These are phyloP conservation scores for Ogataea trehaloabstinens DNA, from an alignment of 805 yeast genomes.

Conservation along the genomic window DNA sequence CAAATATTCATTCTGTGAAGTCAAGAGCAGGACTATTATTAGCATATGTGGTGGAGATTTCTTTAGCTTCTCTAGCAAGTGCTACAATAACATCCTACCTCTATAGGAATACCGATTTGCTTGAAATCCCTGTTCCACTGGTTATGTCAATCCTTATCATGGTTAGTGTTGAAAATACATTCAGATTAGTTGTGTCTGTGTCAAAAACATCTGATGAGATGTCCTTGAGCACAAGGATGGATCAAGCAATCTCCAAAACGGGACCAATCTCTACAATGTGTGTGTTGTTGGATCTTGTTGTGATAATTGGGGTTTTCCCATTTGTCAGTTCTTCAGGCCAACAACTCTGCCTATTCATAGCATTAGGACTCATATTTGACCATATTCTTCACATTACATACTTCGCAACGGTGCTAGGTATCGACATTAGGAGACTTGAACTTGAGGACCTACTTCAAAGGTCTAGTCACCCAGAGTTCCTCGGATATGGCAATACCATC, in stretches of 20 bases:
- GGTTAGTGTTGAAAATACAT: conserved; percentile 47
- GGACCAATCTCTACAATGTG: conserved; percentile 37
- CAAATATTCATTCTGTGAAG: conserved; percentile 40
- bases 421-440: conserved; percentile 66
- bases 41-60: conserved; percentile 42
- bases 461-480: conserved; percentile 16
- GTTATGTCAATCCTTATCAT: conserved; percentile 41
- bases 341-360: conserved; percentile 44
- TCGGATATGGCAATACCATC: conserved; percentile 5
- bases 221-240: conserved; percentile 37
- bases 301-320: conserved; percentile 27
- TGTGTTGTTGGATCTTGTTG: conserved; percentile 25
- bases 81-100: conserved; percentile 40
- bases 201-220: conserved; percentile 42
- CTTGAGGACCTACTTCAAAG: conserved; percentile 49
- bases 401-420: conserved; percentile 60
- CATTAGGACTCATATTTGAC: conserved; percentile 52
- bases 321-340: conserved; percentile 30
- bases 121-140: conserved; percentile 39
- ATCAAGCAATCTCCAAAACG: conserved; percentile 35
- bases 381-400: conserved; percentile 62
- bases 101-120: conserved; percentile 32
- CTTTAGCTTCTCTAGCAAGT: conserved; percentile 40
- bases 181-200: conserved; percentile 41
- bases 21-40: conserved; percentile 45